Conservation (phyloP, 73 alveolate genomes). For the Paramecium caudatum region DNA sequence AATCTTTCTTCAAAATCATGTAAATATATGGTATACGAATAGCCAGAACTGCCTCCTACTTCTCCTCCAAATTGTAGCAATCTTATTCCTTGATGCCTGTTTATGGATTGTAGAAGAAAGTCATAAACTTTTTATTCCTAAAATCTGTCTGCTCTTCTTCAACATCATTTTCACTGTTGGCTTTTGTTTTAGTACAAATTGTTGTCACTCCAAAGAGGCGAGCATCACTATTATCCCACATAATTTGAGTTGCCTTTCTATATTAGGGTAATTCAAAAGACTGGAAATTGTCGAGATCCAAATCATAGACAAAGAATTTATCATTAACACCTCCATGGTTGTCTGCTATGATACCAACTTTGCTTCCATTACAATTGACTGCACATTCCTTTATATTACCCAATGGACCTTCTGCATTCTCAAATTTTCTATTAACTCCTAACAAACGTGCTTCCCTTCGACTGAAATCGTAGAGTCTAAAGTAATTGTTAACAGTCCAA, state of each 20-base stretch:
- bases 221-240: constrained; percentile 95
- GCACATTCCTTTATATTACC: constrained; percentile 92
- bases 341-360: constrained; percentile 93
- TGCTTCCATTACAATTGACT: constrained; percentile 94
- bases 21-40: constrained; percentile 76
- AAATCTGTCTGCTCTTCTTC: constrained; percentile 89
- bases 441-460: constrained; percentile 91
- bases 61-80: constrained; percentile 84
- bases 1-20: not conserved
- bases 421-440: constrained; percentile 95
- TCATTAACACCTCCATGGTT: constrained; percentile 93
- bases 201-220: constrained; percentile 90
- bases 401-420: constrained; percentile 91
- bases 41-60: constrained; percentile 86
- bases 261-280: constrained; percentile 90
- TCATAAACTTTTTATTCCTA: constrained; percentile 81
- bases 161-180: constrained; percentile 39
- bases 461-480: constrained; percentile 88
- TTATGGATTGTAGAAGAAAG: constrained; percentile 93
- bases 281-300: constrained; percentile 95
- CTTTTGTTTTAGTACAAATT: constrained; percentile 78
- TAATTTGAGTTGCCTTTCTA: constrained; percentile 92
- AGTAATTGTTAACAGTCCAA: constrained; percentile 68
- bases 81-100: constrained; percentile 93
- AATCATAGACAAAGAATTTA: constrained; percentile 92